Conservation (phyloP, 768 basidiomycete species). For the Vararia minispora region DNA sequence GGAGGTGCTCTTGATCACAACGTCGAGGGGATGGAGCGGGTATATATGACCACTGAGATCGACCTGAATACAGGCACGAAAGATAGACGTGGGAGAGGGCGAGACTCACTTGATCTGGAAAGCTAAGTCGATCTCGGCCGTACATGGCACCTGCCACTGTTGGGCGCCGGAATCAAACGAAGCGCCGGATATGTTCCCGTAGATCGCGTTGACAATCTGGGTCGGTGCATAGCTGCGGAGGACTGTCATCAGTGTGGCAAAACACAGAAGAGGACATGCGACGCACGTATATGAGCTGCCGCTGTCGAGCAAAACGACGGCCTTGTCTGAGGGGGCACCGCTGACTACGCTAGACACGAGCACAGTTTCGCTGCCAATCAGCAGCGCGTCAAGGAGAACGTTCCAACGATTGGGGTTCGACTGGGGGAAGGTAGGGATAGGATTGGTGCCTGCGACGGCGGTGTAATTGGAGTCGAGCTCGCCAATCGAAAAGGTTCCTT, state of each 20-base stretch:
- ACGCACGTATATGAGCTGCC: slow-evolving; percentile 74
- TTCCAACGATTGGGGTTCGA: slow-evolving; percentile 60
- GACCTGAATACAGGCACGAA: no score
- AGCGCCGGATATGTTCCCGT: slow-evolving; percentile 55
- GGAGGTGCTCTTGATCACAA: slow-evolving; percentile 36
- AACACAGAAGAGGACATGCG: slow-evolving; percentile 2
- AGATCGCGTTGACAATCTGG: slow-evolving; percentile 58
- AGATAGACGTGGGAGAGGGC: no score
- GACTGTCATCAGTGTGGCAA: slow-evolving; percentile 4
- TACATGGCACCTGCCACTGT: slow-evolving; percentile 69
- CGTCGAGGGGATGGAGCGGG: slow-evolving; percentile 73
- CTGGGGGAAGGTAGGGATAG: slow-evolving; percentile 68
- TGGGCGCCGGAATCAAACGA: slow-evolving; percentile 36
- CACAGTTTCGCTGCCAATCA: slow-evolving; percentile 42
- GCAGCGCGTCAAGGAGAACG: slow-evolving; percentile 61
- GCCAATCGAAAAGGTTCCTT: slow-evolving; percentile 67
- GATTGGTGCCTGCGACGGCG: slow-evolving; percentile 40
- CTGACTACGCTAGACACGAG: slow-evolving; percentile 43
- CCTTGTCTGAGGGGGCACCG: slow-evolving; percentile 54
- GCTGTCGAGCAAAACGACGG: slow-evolving; percentile 68
- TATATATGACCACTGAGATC: slow-evolving; percentile 51
- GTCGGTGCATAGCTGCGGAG: slow-evolving; percentile 52
- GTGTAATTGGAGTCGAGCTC: slow-evolving; percentile 57
- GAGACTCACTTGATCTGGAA: slow-evolving; percentile 59
- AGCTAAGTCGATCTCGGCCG: slow-evolving; percentile 65